Evolutionary conservation across 208 protist species (phyloP).

Genomic region (Porcisia deanei): DNA sequence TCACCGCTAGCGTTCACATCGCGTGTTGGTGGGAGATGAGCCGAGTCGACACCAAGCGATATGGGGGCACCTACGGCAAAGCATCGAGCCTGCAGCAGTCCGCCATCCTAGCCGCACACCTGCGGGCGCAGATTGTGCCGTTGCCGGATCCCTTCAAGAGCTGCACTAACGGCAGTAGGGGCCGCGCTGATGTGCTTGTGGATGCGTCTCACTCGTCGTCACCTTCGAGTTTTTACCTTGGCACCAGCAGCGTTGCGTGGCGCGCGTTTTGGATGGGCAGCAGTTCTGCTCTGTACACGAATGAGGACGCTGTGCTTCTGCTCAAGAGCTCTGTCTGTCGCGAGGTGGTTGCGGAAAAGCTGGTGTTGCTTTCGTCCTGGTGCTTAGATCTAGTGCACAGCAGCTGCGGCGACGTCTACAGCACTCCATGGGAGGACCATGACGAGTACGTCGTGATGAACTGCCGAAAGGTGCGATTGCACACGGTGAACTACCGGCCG

Average conservation of each 20-base stretch:
- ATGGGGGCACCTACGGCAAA: constrained; percentile 8
- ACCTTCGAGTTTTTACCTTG: constrained; percentile 31
- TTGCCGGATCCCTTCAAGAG: constrained; percentile 5
- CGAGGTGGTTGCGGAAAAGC: constrained; percentile 18
- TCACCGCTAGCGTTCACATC: constrained; percentile 27
- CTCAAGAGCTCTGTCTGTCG: constrained; percentile 7
- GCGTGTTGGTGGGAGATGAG: constrained; percentile 37
- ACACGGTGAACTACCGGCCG: constrained; percentile 28
- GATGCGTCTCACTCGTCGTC: not conserved
- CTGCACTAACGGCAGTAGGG: not conserved
- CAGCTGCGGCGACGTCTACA: constrained; percentile 39
- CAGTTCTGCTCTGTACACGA: constrained; percentile 38
- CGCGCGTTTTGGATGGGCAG: constrained; percentile 45
- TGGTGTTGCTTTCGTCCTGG: constrained; percentile 15
- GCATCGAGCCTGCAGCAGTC: not conserved
- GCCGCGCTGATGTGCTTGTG: not conserved
- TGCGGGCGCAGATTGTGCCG: constrained; percentile 28
- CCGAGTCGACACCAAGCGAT: constrained; percentile 15
- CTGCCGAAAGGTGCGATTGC: constrained; percentile 31
- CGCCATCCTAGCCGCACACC: constrained; percentile 25
- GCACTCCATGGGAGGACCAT: constrained; percentile 12
- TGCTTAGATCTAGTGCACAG: constrained; percentile 32
- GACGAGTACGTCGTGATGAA: constrained; percentile 57
- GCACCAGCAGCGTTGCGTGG: constrained; percentile 56
- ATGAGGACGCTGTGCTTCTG: constrained; percentile 44